Percentiles rank a stretch among this genome's conserved stretches.
Conservation (phyloP, 495 filamentous ascomycete species). For the Daldinia bambusicola region DNA sequence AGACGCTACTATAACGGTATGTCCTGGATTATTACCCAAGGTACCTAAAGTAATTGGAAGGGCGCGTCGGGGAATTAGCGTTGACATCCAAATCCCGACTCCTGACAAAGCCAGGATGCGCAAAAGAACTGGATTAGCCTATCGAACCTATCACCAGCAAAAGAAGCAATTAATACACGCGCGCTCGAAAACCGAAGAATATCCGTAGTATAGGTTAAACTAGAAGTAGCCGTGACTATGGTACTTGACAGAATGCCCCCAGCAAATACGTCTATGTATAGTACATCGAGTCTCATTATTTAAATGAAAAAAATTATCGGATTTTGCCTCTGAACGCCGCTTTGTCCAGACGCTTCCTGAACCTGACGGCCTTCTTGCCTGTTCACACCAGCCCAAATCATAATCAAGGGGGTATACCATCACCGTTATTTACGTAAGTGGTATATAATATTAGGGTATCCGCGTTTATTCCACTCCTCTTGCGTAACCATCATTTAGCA, state of each 20-base stretch:
- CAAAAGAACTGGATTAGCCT: neutral
- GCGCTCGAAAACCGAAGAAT: slow-evolving; percentile 25
- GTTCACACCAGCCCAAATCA: slow-evolving; percentile 9
- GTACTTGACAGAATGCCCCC: slow-evolving; percentile 8
- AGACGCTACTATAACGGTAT: neutral
- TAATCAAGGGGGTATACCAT: slow-evolving; percentile 15
- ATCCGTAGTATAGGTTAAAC: slow-evolving; percentile 21
- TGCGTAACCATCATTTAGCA: slow-evolving; percentile 20
- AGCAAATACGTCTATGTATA: slow-evolving; percentile 20
- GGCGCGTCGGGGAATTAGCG: slow-evolving; percentile 28
- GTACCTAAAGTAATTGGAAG: slow-evolving; percentile 13
- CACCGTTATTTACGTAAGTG: slow-evolving; percentile 4
- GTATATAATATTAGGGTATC: slow-evolving; percentile 31
- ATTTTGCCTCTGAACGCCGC: slow-evolving; percentile 33
- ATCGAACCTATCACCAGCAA: neutral
- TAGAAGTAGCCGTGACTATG: slow-evolving; percentile 10
- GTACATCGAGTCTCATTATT: slow-evolving; percentile 33
- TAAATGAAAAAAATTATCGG: slow-evolving; percentile 27
- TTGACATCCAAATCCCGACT: slow-evolving; percentile 38
- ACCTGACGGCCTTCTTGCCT: slow-evolving; percentile 10
- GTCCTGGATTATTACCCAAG: neutral
- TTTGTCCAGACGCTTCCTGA: slow-evolving; percentile 24
- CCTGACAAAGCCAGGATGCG: neutral
- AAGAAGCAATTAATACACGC: neutral
- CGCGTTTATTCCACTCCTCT: neutral